Evolutionary conservation across 352 stramenopile genomes (phyloP).

Genomic region (Phytopythium cucurbitacearum): DNA sequence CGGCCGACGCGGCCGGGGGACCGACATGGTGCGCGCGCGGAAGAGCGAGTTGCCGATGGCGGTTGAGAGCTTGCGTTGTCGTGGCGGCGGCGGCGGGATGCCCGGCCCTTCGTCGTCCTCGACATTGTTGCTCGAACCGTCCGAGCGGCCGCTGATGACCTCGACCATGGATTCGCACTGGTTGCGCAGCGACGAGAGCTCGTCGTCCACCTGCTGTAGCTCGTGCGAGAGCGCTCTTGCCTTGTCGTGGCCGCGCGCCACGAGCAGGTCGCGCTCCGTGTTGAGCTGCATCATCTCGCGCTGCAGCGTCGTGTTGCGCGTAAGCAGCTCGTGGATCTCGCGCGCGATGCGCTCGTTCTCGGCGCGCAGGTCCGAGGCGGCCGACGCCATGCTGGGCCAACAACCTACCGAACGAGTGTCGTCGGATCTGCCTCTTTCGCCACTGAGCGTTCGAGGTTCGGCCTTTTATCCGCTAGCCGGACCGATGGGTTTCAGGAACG

Average conservation of each 20-base stretch:
- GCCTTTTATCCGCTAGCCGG: too few relatives aligned
- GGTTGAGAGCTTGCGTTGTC: conserved; percentile 18
- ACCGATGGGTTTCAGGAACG: too few relatives aligned
- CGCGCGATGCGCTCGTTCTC: conserved; percentile 53
- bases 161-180: conserved; percentile 41
- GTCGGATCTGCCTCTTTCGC: too few relatives aligned
- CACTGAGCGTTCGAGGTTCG: too few relatives aligned
- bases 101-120: conserved; percentile 18
- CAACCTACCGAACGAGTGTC: too few relatives aligned
- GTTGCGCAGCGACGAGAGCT: conserved; percentile 30
- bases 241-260: conserved; percentile 30
- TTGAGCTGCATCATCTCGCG: conserved; percentile 50
- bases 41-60: conserved; percentile 26
- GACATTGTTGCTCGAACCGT: conserved; percentile 18
- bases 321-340: conserved; percentile 56
- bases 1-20: conserved; percentile 20
- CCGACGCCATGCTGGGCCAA: conserved; percentile 15
- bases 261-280: conserved; percentile 39
- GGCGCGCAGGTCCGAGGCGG: conserved; percentile 27
- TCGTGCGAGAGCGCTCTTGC: conserved; percentile 45
- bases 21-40: conserved; percentile 24
- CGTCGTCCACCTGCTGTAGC: conserved; percentile 30
- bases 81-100: conserved; percentile 2
- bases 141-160: conserved; percentile 17
- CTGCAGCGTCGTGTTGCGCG: conserved; percentile 61